Base-by-base conservation (phyloP, 2,329 filamentous ascomycete genomes). In the Cadophora malorum region DNA sequence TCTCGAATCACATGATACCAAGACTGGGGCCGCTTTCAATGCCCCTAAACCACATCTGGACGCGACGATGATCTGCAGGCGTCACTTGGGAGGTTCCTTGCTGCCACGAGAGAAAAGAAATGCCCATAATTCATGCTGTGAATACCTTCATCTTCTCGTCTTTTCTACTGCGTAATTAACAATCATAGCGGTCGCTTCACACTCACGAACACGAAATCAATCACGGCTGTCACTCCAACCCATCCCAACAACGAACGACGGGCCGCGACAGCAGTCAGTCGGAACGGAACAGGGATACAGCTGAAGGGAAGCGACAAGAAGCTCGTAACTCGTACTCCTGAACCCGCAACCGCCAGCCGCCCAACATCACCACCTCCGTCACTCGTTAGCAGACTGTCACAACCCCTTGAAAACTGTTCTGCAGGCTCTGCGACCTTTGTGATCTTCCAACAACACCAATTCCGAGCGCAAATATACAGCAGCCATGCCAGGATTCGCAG, bases 401-500 rank as follows among this genome's bases (percentile, higher is more conserved):
- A 35, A 28, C 49, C 12, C 33, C 12, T 25, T 14, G 6, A 41
- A 41, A 19, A 45, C 6, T 6, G 28, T 12, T 53, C 23, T 41
- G 23, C 31, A 38, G n/a, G 61, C 21, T 28, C 33, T 53, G 49
- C 49, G 49, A 41, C 19, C 41, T 38, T 19, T 19, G 21, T 64
- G 25, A 64, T 56, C 19, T 31, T 21, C 58, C 47, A 45, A 49
- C 33, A 14, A 8, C 35, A 58, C 35, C 50, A 58, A 45, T 47
- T 12, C 19, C 25, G 35, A 14, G 50, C 52, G 63, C 63, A 41
- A 45, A 12, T 41, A 61, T 52, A 55, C 33, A n/a, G 49, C 65
- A 77, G 88, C 80, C 79, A 95, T 95, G 92, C 91, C 92, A 74
- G 88, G 92, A 76, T 98, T 99, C 82, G 90, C 94, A 74, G 93